Evolutionary conservation across 1,284 basidiomycete species (phyloP), one percentile per base, ranked within the genome.

Genomic region (Coniferiporia weirii): DNA sequence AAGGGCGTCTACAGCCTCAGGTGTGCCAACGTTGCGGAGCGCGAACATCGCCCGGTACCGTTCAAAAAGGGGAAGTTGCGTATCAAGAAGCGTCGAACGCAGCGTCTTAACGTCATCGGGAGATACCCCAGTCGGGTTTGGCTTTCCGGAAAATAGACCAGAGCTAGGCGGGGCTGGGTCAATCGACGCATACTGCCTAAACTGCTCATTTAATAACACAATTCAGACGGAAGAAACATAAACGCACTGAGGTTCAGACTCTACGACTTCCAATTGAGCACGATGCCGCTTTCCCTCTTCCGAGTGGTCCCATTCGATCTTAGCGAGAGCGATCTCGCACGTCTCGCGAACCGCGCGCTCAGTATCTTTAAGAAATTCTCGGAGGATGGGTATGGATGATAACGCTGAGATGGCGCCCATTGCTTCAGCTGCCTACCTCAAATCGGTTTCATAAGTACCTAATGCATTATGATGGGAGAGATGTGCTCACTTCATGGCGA

Each of bases 21-120:
- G 75, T 0, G 88, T 87, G 32, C 92, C 92, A 52, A 93, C 89
- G 72, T 98, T 95, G 32, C 97, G 85, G 50, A 99, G 80, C 0
- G 93, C 91, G 70, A 99, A 99, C 97, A 99, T 99, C 46, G 97
- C 96, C 13, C 97, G 85, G 71, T 99, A 99, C 40, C 97, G 85
- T 66, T 95, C 87, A 68, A 99, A 99, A 0, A 99, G 82, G 0
- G 92, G 81, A 0, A 89, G 75, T 4, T 74, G 73, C 2, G 76
- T 80, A 70, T 97, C 81, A 32, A 96, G 79, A 0, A 98, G 78
- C 9, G 80, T 80, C 1, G 72, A 66, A 47, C 82, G 82, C 15
- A 98, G 83, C n/a, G 77, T 71, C 9, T 73, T 65, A 50, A 91
- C 77, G n/a, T 72, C 76, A n/a, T 68, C 69, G 46, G 76, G 70